phyloP scores from a whole-genome alignment of 345 rosid species.

The Trapa bicornis region DNA sequence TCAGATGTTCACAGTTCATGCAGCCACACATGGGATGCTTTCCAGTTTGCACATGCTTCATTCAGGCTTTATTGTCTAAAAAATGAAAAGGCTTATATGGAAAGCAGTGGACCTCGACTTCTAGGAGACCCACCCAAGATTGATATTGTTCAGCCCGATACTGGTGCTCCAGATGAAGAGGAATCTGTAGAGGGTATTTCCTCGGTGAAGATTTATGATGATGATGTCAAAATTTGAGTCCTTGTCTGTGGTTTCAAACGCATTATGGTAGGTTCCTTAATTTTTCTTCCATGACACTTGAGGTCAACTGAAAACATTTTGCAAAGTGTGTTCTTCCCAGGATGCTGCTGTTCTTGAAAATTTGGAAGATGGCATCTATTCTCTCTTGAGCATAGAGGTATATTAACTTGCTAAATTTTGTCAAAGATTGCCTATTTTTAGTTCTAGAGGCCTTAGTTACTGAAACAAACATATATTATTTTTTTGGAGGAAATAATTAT shows the following conservation, averaged over 20 bases:
- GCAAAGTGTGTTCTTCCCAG: slow-evolving; percentile 29
- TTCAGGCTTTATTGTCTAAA: slow-evolving; percentile 58
- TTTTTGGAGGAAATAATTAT: too few relatives aligned
- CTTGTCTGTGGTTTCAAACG: slow-evolving; percentile 76
- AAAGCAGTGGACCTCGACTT: slow-evolving; percentile 50
- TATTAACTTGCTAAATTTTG: slow-evolving; percentile 15
- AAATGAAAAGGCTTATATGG: slow-evolving; percentile 24
- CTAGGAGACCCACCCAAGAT: slow-evolving; percentile 93
- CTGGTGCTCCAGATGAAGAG: slow-evolving; percentile 38
- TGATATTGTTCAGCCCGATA: slow-evolving; percentile 50
- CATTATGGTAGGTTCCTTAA: slow-evolving; percentile 38
- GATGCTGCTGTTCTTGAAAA: slow-evolving; percentile 53
- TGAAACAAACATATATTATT: too few relatives aligned
- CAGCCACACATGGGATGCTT: slow-evolving; percentile 87
- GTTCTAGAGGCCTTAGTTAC: neutral
- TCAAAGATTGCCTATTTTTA: neutral
- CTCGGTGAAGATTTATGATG: slow-evolving; percentile 84
- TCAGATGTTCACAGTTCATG: slow-evolving; percentile 55
- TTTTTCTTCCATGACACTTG: neutral
- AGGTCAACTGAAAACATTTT: slow-evolving; percentile 9
- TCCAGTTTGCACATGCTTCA: slow-evolving; percentile 83
- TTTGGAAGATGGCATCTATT: slow-evolving; percentile 85
- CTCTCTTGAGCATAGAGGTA: slow-evolving; percentile 91
- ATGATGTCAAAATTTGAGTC: slow-evolving; percentile 72
- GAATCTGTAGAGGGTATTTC: slow-evolving; percentile 60